A percentile compares a stretch with the other conserved stretches of the same genome.
These are phyloP conservation scores for Zostera marina DNA, from an alignment of 116 monocot species.

Conservation along the genomic window DNA sequence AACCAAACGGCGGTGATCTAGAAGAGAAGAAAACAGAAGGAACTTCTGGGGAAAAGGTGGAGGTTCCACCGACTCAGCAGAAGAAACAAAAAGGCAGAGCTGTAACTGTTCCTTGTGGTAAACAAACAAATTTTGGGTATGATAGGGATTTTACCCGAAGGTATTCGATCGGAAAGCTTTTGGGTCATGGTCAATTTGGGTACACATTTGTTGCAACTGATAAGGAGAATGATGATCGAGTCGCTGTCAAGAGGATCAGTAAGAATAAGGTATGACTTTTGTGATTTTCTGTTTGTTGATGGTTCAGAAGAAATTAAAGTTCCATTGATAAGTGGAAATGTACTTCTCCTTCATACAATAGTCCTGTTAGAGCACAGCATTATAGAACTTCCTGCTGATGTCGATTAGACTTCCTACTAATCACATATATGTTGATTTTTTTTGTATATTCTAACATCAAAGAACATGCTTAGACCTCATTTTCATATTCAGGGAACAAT, in stretches of 20 bases:
- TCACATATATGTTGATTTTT: no score
- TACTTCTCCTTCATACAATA: no score
- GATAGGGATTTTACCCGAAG: constrained; percentile 39
- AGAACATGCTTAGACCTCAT: no score
- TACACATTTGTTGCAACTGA: constrained; percentile 75
- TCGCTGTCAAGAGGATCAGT: constrained; percentile 85
- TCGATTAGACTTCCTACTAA: no score
- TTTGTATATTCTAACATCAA: no score
- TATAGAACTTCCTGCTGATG: no score
- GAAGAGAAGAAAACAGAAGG: background rate
- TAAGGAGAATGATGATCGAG: constrained; percentile 39
- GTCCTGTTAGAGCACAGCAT: no score
- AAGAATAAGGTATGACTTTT: constrained; percentile 50
- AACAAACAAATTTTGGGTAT: constrained; percentile 69
- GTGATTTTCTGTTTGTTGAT: background rate
- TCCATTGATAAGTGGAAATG: no score
- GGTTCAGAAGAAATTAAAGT: no score
- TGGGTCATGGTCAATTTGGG: constrained; percentile 89
- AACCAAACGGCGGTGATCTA: background rate
- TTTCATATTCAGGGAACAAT: no score
- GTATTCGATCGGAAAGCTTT: constrained; percentile 60
- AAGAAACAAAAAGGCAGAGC: constrained; percentile 11
- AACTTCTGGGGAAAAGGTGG: background rate
- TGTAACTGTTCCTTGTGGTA: constrained; percentile 24
- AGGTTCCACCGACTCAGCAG: constrained; percentile 4